Evolutionary conservation across 345 rosid species (phyloP).

Genomic region (Excoecaria cochinchinensis): DNA sequence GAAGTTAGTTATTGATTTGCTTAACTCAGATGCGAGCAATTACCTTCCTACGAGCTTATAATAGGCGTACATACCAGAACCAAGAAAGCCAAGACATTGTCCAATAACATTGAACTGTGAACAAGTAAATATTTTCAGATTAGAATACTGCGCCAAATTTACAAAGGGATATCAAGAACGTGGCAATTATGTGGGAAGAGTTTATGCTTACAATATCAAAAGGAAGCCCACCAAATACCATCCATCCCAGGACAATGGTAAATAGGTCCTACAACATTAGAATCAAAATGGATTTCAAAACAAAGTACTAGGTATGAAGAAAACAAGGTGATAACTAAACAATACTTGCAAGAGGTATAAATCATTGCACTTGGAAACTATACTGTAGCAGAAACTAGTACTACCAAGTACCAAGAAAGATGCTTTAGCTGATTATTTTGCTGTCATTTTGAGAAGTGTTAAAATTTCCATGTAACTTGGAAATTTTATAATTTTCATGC

Average conservation of each 20-base stretch:
- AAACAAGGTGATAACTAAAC: neutral
- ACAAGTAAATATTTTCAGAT: conserved; percentile 4
- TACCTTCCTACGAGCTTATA: conserved; percentile 70
- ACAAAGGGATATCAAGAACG: neutral
- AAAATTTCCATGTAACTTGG: neutral
- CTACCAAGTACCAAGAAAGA: neutral
- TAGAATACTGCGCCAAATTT: conserved; percentile 1
- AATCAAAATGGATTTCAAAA: neutral
- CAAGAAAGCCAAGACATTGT: conserved; percentile 80
- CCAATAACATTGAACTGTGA: conserved; percentile 86
- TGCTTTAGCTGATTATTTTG: neutral
- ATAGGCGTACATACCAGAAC: conserved; percentile 93
- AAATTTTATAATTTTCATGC: neutral
- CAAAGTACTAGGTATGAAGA: neutral
- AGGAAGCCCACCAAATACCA: conserved; percentile 92
- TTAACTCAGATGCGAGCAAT: conserved; percentile 29
- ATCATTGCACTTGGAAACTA: neutral
- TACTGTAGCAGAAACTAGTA: neutral
- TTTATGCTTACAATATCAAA: conserved; percentile 67
- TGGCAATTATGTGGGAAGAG: neutral
- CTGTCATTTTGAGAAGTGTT: neutral
- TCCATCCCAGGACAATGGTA: conserved; percentile 91
- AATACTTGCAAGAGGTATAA: neutral
- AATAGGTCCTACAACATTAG: conserved; percentile 69
- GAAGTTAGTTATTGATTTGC: conserved; percentile 53